Percentiles rank a stretch among this genome's conserved stretches.
Evolutionary conservation across 345 rosid genomes (phyloP).

Genomic region (thale cress (Arabidopsis thaliana)): TAIR10.1 NC_003074.8:8351001-8351500

Average conservation of each 20-base stretch:
- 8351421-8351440: too few relatives aligned
- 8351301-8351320: not conserved
- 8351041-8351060: constrained; percentile 59
- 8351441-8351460: not conserved
- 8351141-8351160: not conserved
- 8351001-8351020: constrained; percentile 14
- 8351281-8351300: not conserved
- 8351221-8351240: constrained; percentile 59
- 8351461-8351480: constrained; percentile 12
- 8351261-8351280: constrained; percentile 76
- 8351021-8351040: not conserved
- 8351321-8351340: not conserved
- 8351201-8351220: constrained; percentile 6
- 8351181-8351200: too few relatives aligned
- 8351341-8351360: not conserved
- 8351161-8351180: not conserved
- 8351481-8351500: constrained; percentile 83
- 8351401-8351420: not conserved
- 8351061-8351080: constrained; percentile 81
- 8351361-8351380: not conserved
- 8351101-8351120: constrained; percentile 82
- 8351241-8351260: constrained; percentile 85
- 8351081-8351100: constrained; percentile 86
- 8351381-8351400: not conserved
- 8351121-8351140: constrained; percentile 43